Evolutionary conservation across 2,329 filamentous ascomycete species (phyloP), one percentile per base, ranked within the genome.

Genomic region (Xylaria multiplex): DNA sequence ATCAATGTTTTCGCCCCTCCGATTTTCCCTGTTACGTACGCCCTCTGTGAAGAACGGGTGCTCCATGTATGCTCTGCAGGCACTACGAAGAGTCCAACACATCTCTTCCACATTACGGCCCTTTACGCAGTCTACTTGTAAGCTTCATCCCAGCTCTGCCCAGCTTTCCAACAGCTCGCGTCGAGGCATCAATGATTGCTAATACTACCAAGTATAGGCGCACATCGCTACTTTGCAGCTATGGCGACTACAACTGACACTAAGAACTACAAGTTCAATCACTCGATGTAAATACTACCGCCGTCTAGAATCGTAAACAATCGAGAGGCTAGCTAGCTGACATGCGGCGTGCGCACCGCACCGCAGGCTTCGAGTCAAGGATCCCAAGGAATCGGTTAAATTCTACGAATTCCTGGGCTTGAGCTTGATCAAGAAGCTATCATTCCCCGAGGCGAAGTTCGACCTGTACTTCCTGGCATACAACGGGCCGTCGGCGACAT

Each of bases 381-480:
- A 99, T 81, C 95, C 95, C 11, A 90, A 94, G 81, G 88, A 85
- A 77, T 93, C 91, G 87, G 89, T 98, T 80, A 91, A 95, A 72
- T 99, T 97, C 81, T 99, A 98, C 81, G 90, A 97, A 77, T 92
- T 93, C 79, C 87, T 99, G 19, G 96, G 96, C 73, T 89, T 98
- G 86, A 93, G 85, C 76, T 81, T 93, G 69, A 86, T 98, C 79
- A 89, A 92, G 76, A 92, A 94, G 81, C 84, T 96, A 53, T 84
- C 91, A 69, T 92, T 93, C 76, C 91, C 94, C 14, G 93, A 97
- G 66, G 88, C 88, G 79, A 97, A 96, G 77, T 98, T 98, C 79
- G 93, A 96, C 75, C 88, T 97, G 32, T 98, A 98, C 84, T 98
- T 98, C 82, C 85, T 99, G 66, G 93, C 90, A 66, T 98, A 96